Evolutionary conservation across 2,329 filamentous ascomycete genomes (phyloP), one percentile per base, ranked within the genome.

Genomic region (Microdochium trichocladiopsis): DNA sequence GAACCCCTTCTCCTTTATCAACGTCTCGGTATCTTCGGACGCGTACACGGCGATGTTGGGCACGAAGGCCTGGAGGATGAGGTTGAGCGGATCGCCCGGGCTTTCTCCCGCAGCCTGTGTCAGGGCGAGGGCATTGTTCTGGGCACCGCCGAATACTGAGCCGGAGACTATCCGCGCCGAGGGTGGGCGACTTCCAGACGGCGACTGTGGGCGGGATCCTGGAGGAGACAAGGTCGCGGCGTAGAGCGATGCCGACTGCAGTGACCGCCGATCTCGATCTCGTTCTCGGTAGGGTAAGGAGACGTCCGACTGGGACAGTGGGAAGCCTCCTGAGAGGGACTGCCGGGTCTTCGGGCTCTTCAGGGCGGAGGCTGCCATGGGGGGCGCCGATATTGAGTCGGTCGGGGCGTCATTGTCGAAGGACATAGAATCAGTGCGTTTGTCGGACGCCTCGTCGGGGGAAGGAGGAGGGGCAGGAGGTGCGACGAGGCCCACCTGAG

Each of bases 11-110:
- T 87, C 84, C 54, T 77, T 78, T 51, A 91, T 79, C 53, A 99
- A 71, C 53, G 86, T 80, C 63, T 96, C 88, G 1, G 90, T 94
- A 64, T 97, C 93, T 16, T 80, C 74, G 14, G 93, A 96, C n/a
- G 90, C 83, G 60, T 92, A 87, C 25, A 99, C 82, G 6, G 88
- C 89, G 47, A 99, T 83, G 57, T 94, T 88, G 1, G 94, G 95
- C 14, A 93, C 89, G 66, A 96, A 96, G 2, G 91, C 87, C 54
- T 86, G 86, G 51, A 95, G 76, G 45, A 97, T 86, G 49, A 96
- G 73, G 57, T 77, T 79, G 22, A 83, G 67, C 28, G 82, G 80
- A 53, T 84, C 80, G 11, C 74, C 72, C 1, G 76, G 75, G 53
- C 68, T 72, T 45, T 76, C 73, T 11, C 69, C 71, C 1, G 67